phyloP scores from a whole-genome alignment of 139 green algal genomes.

The Picocystis salinarum region DNA sequence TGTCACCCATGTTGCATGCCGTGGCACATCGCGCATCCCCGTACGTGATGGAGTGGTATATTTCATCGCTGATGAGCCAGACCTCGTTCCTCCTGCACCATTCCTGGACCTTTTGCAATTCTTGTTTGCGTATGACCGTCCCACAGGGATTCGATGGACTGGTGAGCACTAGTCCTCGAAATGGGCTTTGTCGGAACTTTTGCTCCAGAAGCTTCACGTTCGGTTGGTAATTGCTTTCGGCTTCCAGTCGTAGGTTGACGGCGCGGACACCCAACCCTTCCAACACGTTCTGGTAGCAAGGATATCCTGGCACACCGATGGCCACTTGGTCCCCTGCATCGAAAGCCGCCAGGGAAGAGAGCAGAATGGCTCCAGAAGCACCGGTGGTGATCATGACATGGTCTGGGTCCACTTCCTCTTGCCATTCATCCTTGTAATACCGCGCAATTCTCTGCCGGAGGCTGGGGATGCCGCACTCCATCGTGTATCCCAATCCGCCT shows the following conservation, averaged over 20 bases:
- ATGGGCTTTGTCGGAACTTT: no score
- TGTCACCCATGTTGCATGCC: not conserved
- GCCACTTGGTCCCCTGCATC: slow-evolving; percentile 8
- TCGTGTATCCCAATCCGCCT: slow-evolving; percentile 17
- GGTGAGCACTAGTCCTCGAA: no score
- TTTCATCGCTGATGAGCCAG: slow-evolving; percentile 2
- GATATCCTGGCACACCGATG: slow-evolving; percentile 5
- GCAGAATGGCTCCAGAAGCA: slow-evolving; percentile 5
- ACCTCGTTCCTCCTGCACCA: no score
- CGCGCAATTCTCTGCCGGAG: slow-evolving; percentile 8
- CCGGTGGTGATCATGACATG: slow-evolving; percentile 6
- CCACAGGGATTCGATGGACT: no score
- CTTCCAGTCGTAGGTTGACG: slow-evolving; percentile 5
- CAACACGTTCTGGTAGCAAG: slow-evolving; percentile 16
- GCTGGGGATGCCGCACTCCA: not conserved
- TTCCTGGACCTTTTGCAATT: no score
- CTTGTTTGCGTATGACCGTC: no score
- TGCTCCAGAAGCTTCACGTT: no score
- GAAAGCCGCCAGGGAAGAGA: slow-evolving; percentile 10
- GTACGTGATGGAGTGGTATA: slow-evolving; percentile 13
- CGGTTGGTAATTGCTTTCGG: slow-evolving; percentile 3
- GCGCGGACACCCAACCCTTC: slow-evolving; percentile 4
- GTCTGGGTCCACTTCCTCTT: slow-evolving; percentile 1
- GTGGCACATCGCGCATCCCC: slow-evolving; percentile 6
- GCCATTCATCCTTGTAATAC: slow-evolving; percentile 3